These are phyloP conservation scores for Xanthoconium separans DNA, from an alignment of 1,284 basidiomycete genomes.

Conservation along the genomic window DNA sequence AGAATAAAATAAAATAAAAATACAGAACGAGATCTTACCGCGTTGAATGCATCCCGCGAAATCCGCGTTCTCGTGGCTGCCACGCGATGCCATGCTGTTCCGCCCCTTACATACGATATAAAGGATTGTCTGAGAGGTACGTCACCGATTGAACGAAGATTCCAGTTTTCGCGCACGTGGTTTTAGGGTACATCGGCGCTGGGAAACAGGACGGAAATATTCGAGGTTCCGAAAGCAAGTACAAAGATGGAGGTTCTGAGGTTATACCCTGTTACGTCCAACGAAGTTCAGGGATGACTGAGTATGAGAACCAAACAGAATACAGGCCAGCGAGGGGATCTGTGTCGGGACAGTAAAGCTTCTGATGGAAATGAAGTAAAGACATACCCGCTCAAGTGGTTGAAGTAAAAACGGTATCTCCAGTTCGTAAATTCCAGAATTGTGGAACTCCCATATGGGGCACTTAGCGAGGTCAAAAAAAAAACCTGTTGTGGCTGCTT, in stretches of 20 bases:
- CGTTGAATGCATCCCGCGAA: neutral
- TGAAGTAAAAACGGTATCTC: neutral
- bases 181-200: constrained; percentile 1
- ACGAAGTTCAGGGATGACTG: constrained; percentile 13
- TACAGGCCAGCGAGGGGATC: neutral
- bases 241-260: neutral
- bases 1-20: too few relatives aligned
- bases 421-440: neutral
- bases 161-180: constrained; percentile 4
- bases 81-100: constrained; percentile 25
- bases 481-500: neutral
- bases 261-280: neutral
- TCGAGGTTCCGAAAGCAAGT: neutral
- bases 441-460: neutral
- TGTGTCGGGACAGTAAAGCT: neutral
- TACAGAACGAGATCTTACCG: neutral
- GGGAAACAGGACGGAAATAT: neutral
- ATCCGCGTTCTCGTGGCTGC: constrained; percentile 15
- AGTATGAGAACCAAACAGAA: constrained; percentile 1
- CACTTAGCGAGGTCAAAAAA: neutral
- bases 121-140: neutral
- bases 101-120: constrained; percentile 1
- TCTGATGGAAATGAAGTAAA: neutral
- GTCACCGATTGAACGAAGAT: neutral
- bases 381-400: neutral